Percentiles rank a stretch among this genome's conserved stretches.
Evolutionary conservation across 169 alveolate species (phyloP).

Genomic region (Plasmodium coatneyi): DNA sequence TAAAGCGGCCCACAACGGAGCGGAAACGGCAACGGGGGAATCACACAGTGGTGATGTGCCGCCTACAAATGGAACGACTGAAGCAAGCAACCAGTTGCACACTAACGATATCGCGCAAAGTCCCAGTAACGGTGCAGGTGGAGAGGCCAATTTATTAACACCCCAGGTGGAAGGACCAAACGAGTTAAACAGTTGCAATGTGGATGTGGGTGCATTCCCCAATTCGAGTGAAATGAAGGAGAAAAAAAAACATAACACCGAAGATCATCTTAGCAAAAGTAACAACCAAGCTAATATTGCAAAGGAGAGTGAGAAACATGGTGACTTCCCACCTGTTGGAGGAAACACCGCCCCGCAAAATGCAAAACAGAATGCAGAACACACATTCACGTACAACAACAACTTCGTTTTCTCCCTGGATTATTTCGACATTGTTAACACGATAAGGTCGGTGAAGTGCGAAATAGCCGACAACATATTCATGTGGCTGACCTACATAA

Average conservation of each 20-base stretch:
- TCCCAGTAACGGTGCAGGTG: not conserved
- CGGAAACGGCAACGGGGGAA: not conserved
- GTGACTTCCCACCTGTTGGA: not conserved
- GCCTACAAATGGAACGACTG: not conserved
- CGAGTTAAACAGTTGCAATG: not conserved
- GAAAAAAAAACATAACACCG: not conserved
- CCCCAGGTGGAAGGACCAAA: not conserved
- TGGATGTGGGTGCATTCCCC: not conserved
- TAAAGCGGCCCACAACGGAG: not conserved
- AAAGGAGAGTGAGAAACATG: not conserved
- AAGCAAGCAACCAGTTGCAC: not conserved
- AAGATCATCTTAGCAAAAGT: not conserved
- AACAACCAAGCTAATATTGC: not conserved
- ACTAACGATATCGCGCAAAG: not conserved
- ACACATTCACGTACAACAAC: conserved; percentile 36
- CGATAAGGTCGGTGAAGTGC: conserved; percentile 65
- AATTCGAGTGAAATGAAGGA: not conserved
- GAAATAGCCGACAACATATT: conserved; percentile 60
- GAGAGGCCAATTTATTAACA: not conserved
- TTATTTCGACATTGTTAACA: conserved; percentile 56
- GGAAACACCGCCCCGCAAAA: not conserved
- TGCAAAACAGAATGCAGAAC: not conserved
- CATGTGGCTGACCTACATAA: conserved; percentile 69
- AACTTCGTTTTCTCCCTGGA: conserved; percentile 45
- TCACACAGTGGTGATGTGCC: not conserved